Percentiles rank a stretch among this genome's conserved stretches.
These are phyloP conservation scores for Pestalotiopsis sp. DNA, from an alignment of 2,329 filamentous ascomycete species.

Conservation along the genomic window DNA sequence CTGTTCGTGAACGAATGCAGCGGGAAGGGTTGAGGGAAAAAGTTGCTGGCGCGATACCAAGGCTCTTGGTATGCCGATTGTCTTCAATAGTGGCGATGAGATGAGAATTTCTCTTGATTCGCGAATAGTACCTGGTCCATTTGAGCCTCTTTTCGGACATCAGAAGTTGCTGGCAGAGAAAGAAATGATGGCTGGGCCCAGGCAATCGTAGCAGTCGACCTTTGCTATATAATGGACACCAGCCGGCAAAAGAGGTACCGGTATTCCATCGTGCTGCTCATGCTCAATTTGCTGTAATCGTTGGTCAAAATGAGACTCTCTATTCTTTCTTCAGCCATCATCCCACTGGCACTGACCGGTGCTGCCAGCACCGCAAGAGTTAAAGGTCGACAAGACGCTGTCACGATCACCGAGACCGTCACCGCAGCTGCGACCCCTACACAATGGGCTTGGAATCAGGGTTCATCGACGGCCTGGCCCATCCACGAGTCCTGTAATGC, in stretches of 20 bases:
- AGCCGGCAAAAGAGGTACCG: not conserved
- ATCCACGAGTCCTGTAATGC: slow-evolving; percentile 70
- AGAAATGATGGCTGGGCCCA: not conserved
- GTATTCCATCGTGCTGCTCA: not conserved
- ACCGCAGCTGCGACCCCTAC: slow-evolving; percentile 8
- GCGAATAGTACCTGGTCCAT: not conserved
- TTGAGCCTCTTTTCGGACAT: not conserved
- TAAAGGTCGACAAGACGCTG: slow-evolving; percentile 13
- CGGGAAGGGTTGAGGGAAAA: not conserved
- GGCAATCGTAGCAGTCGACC: not conserved
- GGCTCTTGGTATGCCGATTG: not conserved
- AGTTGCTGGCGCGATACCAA: not conserved
- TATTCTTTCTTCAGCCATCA: not conserved
- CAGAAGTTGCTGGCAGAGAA: not conserved
- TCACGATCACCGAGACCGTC: slow-evolving; percentile 18
- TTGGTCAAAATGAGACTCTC: not conserved
- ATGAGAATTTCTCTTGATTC: not conserved
- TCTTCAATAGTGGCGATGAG: not conserved
- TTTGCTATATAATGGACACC: not conserved
- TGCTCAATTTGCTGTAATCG: not conserved
- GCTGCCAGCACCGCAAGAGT: slow-evolving; percentile 11
- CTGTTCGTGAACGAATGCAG: not conserved
- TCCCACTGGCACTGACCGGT: not conserved
- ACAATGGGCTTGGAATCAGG: slow-evolving; percentile 20
- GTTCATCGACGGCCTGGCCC: slow-evolving; percentile 32